phyloP scores from a whole-genome alignment of 306 rosid genomes.

The Prunus salicina region DNA sequence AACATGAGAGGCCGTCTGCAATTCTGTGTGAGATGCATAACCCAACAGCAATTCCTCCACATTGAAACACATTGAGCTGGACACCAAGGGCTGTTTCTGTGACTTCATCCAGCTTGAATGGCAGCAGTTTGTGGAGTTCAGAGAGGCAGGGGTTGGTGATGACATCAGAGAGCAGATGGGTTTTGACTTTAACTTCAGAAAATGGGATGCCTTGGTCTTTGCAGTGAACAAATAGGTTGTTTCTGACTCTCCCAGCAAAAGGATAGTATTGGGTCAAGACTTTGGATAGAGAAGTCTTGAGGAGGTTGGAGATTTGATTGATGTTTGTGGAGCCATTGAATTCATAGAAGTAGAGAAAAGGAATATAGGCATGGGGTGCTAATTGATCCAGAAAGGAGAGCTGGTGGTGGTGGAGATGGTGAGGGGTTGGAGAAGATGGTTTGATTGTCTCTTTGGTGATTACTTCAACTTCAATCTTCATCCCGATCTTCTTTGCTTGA shows the following conservation, averaged over 20 bases:
- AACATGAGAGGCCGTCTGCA: constrained; percentile 39
- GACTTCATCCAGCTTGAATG: constrained; percentile 34
- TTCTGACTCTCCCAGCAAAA: constrained; percentile 39
- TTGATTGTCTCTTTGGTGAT: too few species aligned
- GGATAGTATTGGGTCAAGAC: constrained; percentile 38
- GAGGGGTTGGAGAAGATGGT: too few species aligned
- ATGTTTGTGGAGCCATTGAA: too few species aligned
- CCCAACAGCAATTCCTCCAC: constrained; percentile 56
- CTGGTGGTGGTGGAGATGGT: too few species aligned
- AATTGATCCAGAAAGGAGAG: too few species aligned
- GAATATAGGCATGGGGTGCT: too few species aligned
- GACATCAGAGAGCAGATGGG: constrained; percentile 24
- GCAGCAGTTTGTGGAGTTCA: constrained; percentile 44
- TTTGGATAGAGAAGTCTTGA: constrained; percentile 35
- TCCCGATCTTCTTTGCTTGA: too few species aligned
- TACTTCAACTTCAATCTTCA: too few species aligned
- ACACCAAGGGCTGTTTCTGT: constrained; percentile 38
- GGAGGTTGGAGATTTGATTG: too few species aligned
- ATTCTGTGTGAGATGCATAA: constrained; percentile 50
- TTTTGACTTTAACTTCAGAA: constrained; percentile 30
- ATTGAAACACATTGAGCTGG: constrained; percentile 44
- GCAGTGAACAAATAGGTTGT: constrained; percentile 32
- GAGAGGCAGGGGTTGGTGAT: constrained; percentile 26
- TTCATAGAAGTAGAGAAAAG: too few species aligned
- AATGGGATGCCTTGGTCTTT: constrained; percentile 48